These are phyloP conservation scores for Cucurbita moschata DNA, from an alignment of 306 rosid species.

Conservation along the genomic window DNA sequence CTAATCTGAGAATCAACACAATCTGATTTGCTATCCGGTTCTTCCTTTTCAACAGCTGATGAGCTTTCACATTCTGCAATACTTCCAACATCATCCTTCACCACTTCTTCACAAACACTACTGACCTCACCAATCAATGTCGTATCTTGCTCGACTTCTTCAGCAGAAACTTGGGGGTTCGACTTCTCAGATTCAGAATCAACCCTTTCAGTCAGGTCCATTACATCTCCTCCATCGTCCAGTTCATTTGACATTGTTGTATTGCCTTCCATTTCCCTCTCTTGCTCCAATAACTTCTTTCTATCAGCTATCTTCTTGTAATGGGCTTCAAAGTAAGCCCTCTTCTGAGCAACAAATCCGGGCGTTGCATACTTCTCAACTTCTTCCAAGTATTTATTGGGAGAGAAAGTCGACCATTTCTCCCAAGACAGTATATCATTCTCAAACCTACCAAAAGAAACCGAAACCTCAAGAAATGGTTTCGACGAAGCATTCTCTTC, in stretches of 20 bases:
- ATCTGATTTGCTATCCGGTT: conserved; percentile 16
- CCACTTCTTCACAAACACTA: conserved; percentile 14
- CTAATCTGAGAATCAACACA: conserved; percentile 23
- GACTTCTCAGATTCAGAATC: conserved; percentile 21
- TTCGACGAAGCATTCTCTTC: conserved; percentile 46
- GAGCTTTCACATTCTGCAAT: conserved; percentile 20
- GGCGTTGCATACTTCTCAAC: conserved; percentile 93
- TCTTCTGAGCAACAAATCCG: conserved; percentile 92
- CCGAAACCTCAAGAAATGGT: conserved; percentile 62
- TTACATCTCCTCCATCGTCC: conserved; percentile 38
- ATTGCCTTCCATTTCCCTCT: conserved; percentile 35
- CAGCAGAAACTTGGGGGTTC: conserved; percentile 14
- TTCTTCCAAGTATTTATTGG: conserved; percentile 87
- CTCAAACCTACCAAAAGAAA: conserved; percentile 90
- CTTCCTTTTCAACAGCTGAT: conserved; percentile 22
- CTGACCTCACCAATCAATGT: conserved; percentile 17
- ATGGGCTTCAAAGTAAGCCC: conserved; percentile 91
- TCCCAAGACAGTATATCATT: conserved; percentile 89
- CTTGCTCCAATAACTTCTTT: conserved; percentile 56
- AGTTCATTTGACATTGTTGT: conserved; percentile 28
- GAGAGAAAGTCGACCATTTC: conserved; percentile 91
- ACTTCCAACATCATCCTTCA: conserved; percentile 23
- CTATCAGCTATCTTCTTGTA: conserved; percentile 88
- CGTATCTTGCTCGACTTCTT: conserved; percentile 15
- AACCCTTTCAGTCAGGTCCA: not conserved